phyloP scores from a whole-genome alignment of 768 basidiomycete species.

The Macrolepiota dolichaula region DNA sequence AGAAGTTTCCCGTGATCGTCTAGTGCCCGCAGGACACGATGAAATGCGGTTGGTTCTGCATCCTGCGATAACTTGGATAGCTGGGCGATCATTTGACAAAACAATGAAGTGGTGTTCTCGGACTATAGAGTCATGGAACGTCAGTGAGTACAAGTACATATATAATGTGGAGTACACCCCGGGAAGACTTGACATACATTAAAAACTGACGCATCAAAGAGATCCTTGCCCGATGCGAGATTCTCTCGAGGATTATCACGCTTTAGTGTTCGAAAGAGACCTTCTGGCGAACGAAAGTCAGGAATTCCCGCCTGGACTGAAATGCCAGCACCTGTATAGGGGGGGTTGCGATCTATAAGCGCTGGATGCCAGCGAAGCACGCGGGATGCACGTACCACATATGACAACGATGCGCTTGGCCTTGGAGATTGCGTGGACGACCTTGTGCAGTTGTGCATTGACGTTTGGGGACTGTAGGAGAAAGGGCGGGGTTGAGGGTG shows the following conservation, averaged over 20 bases:
- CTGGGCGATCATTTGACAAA: conserved; percentile 87
- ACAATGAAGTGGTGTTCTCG: conserved; percentile 70
- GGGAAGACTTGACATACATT: conserved; percentile 48
- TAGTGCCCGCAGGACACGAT: conserved; percentile 67
- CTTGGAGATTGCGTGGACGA: conserved; percentile 67
- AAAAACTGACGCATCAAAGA: conserved; percentile 90
- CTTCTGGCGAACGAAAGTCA: conserved; percentile 81
- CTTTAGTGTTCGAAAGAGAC: conserved; percentile 76
- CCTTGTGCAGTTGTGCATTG: conserved; percentile 44
- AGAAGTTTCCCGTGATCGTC: conserved; percentile 76
- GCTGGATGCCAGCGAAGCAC: conserved; percentile 9
- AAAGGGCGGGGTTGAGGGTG: conserved; percentile 55
- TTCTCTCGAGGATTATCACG: conserved; percentile 72
- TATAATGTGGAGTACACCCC: background rate
- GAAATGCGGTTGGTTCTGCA: conserved; percentile 80
- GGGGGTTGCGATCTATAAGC: conserved; percentile 1
- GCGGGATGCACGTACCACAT: conserved; percentile 55
- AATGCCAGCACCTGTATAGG: conserved; percentile 72
- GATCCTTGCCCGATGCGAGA: conserved; percentile 75
- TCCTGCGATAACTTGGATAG: conserved; percentile 69
- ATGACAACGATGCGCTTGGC: conserved; percentile 84
- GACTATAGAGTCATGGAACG: conserved; percentile 40
- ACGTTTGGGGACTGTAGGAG: conserved; percentile 45
- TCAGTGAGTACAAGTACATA: conserved; percentile 9
- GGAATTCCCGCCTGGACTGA: conserved; percentile 87